Conservation (phyloP, 192 early-diverging fungal species). For the Rhizophagus sp. region DNA sequence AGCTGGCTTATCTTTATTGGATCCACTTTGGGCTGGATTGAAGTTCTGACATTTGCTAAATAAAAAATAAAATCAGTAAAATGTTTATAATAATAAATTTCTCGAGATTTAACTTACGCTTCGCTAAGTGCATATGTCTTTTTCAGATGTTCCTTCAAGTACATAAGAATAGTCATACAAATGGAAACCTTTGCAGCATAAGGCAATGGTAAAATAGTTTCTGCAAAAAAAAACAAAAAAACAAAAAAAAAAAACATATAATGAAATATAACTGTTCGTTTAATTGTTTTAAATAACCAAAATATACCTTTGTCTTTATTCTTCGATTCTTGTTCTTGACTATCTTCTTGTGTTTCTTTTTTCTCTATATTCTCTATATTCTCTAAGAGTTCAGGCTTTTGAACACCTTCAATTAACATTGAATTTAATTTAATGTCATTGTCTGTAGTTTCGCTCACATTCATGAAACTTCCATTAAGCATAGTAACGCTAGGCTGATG, state of each 20-base stretch:
- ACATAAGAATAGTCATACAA: constrained; percentile 62
- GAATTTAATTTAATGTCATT: neutral
- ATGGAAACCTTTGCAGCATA: constrained; percentile 54
- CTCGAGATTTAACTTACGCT: constrained; percentile 26
- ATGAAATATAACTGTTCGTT: neutral
- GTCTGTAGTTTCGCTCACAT: neutral
- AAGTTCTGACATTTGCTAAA: constrained; percentile 46
- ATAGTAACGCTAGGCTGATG: neutral
- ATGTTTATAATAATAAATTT: neutral
- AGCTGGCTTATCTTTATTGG: constrained; percentile 59
- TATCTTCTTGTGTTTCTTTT: constrained; percentile 9
- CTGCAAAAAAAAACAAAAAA: neutral
- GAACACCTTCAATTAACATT: neutral
- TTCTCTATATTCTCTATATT: neutral
- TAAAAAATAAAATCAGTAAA: neutral
- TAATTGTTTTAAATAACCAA: neutral
- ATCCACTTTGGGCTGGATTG: constrained; percentile 46
- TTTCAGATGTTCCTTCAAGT: constrained; percentile 65
- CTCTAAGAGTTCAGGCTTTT: neutral
- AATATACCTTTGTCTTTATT: constrained; percentile 7
- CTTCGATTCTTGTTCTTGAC: neutral
- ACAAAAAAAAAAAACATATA: constrained; percentile 19
- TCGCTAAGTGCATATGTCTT: constrained; percentile 56
- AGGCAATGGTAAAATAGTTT: constrained; percentile 28
- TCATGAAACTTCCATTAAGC: neutral